Conservation (phyloP, 495 filamentous ascomycete species). For the Penicillium silybi region DNA sequence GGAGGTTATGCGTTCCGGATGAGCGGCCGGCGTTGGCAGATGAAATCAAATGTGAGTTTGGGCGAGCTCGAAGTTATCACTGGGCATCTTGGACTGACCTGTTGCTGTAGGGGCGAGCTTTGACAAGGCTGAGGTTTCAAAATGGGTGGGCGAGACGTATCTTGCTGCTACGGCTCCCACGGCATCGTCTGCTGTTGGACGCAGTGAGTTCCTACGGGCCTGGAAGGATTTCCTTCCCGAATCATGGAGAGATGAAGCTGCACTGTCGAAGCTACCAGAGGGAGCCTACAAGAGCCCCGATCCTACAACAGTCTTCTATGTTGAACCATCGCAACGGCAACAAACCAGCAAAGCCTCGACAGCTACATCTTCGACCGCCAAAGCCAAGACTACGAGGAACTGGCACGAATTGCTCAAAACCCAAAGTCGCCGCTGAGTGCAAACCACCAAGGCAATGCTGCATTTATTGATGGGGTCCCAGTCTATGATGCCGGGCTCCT, state of each 20-base stretch:
- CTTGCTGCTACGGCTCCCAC: constrained; percentile 47
- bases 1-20: constrained; percentile 31
- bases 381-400: constrained; percentile 59
- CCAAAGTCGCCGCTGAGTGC: constrained; percentile 30
- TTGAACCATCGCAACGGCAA: constrained; percentile 32
- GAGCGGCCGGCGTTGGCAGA: constrained; percentile 16
- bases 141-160: constrained; percentile 50
- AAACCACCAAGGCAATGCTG: constrained; percentile 14
- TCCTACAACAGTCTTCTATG: constrained; percentile 38
- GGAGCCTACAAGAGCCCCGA: constrained; percentile 36
- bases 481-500: constrained; percentile 17
- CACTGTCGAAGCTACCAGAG: constrained; percentile 42
- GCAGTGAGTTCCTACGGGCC: constrained; percentile 45
- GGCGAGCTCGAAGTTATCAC: not conserved
- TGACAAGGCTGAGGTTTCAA: constrained; percentile 39
- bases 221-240: constrained; percentile 61
- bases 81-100: not conserved
- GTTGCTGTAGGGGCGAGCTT: constrained; percentile 41
- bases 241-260: constrained; percentile 50
- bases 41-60: constrained; percentile 39
- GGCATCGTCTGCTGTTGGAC: constrained; percentile 28
- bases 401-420: constrained; percentile 85
- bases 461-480: constrained; percentile 15
- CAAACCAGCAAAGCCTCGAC: constrained; percentile 29
- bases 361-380: constrained; percentile 31